Percentiles rank a stretch among this genome's conserved stretches.
Evolutionary conservation across 2,329 filamentous ascomycete species (phyloP).

Genomic region (Didymella exigua): DNA sequence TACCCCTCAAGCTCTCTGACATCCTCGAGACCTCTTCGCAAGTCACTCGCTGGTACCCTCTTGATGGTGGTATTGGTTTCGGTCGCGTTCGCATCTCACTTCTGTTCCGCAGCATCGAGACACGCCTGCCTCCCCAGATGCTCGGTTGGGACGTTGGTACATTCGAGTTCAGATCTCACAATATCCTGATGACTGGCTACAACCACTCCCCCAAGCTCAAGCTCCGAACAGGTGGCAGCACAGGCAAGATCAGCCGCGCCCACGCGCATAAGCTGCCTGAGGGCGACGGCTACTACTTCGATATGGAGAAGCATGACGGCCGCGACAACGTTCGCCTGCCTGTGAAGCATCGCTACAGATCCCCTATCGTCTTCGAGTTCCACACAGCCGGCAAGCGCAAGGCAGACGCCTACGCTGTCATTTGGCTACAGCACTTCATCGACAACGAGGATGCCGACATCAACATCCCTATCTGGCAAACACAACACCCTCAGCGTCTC

Average conservation of each 20-base stretch:
- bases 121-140: slow-evolving; percentile 80
- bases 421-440: slow-evolving; percentile 85
- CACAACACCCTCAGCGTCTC: slow-evolving; percentile 73
- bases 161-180: slow-evolving; percentile 80
- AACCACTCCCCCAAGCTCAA: slow-evolving; percentile 70
- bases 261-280: slow-evolving; percentile 65
- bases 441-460: slow-evolving; percentile 80
- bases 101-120: slow-evolving; percentile 87
- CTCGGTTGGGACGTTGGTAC: slow-evolving; percentile 96
- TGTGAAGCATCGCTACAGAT: slow-evolving; percentile 87
- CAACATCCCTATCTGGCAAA: slow-evolving; percentile 90
- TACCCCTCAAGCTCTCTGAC: slow-evolving; percentile 85
- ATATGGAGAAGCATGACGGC: slow-evolving; percentile 57
- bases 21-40: slow-evolving; percentile 88
- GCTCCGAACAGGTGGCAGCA: slow-evolving; percentile 83
- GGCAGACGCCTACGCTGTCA: slow-evolving; percentile 74
- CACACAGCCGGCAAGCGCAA: slow-evolving; percentile 71
- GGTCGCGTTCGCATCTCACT: slow-evolving; percentile 87
- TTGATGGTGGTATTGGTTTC: slow-evolving; percentile 90
- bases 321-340: slow-evolving; percentile 73
- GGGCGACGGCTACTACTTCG: slow-evolving; percentile 65
- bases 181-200: slow-evolving; percentile 69
- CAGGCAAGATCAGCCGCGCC: slow-evolving; percentile 69
- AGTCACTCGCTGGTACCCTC: slow-evolving; percentile 90
- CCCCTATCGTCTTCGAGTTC: slow-evolving; percentile 88